phyloP scores from a whole-genome alignment of 2,329 filamentous ascomycete species.

The Clathrospora elynae region DNA sequence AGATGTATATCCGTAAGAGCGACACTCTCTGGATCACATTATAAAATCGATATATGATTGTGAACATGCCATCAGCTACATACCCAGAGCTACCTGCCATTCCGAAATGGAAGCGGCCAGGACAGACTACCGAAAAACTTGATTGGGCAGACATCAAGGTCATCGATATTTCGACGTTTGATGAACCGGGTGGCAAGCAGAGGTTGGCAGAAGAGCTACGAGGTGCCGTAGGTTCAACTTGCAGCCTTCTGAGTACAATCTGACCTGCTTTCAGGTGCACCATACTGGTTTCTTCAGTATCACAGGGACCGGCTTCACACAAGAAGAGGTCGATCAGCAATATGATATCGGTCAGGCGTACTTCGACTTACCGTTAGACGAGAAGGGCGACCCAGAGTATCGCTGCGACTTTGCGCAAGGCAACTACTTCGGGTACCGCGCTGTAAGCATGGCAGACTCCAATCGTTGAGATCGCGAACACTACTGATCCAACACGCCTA shows the following conservation, averaged over 20 bases:
- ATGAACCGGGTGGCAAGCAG: slow-evolving; percentile 60
- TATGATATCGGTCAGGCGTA: slow-evolving; percentile 42
- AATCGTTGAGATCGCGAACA: neutral
- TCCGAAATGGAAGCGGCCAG: slow-evolving; percentile 35
- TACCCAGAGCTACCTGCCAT: slow-evolving; percentile 20
- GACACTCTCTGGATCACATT: too few relatives aligned
- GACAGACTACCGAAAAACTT: slow-evolving; percentile 30
- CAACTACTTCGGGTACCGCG: slow-evolving; percentile 42
- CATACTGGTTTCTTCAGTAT: slow-evolving; percentile 42
- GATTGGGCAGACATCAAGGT: slow-evolving; percentile 40
- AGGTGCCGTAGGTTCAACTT: slow-evolving; percentile 52
- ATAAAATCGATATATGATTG: neutral
- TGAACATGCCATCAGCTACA: slow-evolving; percentile 31
- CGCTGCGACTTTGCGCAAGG: slow-evolving; percentile 38
- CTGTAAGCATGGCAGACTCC: slow-evolving; percentile 15
- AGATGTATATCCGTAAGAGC: too few relatives aligned
- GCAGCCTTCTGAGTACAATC: neutral
- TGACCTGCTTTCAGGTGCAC: slow-evolving; percentile 26
- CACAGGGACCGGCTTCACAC: slow-evolving; percentile 37
- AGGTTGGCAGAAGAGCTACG: slow-evolving; percentile 60
- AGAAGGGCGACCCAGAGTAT: slow-evolving; percentile 36
- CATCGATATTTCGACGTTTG: slow-evolving; percentile 56
- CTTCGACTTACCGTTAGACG: slow-evolving; percentile 37
- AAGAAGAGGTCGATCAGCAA: slow-evolving; percentile 38
- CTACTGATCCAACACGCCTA: slow-evolving; percentile 5